Base-by-base conservation (phyloP, 2,329 filamentous ascomycete genomes). In the Trichophyton mentagrophytes region DNA sequence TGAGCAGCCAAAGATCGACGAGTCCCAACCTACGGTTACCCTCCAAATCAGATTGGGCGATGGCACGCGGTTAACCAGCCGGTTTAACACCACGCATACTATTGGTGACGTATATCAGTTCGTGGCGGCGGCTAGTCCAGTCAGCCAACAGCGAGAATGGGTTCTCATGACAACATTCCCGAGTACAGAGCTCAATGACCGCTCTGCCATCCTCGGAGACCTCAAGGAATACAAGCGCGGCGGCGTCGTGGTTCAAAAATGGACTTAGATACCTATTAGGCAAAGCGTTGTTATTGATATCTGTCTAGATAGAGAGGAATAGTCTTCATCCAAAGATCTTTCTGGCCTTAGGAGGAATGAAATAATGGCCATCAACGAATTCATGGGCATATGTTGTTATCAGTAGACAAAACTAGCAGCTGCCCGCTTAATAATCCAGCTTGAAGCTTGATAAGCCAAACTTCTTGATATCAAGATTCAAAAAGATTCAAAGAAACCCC, bases 151-250 rank as follows among this genome's bases (percentile, higher is more conserved):
- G 63, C 77, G 84, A 38, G 66, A 76, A 3, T 86, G 81, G 73
- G 81, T 80, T 3, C 72, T 86, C 62, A 84, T 85, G 80, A 86
- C 83, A 3, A 86, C 83, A 0, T 86, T 86, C 69, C 84, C 84
- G 0, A 84, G 77, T 61, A 84, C 81, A 65, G 83, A 86, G 67
- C 72, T 86, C 44, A 79, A 71, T 15, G 83, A 86, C 66, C 80
- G 81, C 71, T 67, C 70, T 3, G 69, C 70, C 25, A 69, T 70
- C 7, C 69, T 80, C 27, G 77, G 75, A 1, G 78, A 79, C 17
- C 66, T 80, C 57, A 66, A 76, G 3, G 78, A 79, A 49, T 78
- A 79, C 66, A 79, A 79, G 67, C 71, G 78, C 25, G 78, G 78
- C 58, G 78, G 78, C 30, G 77, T 78, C 22, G 73, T 80, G 42